Evolutionary conservation across 2,329 filamentous ascomycete genomes (phyloP), one percentile per base, ranked within the genome.

Genomic region (Colletotrichum costaricense): DNA sequence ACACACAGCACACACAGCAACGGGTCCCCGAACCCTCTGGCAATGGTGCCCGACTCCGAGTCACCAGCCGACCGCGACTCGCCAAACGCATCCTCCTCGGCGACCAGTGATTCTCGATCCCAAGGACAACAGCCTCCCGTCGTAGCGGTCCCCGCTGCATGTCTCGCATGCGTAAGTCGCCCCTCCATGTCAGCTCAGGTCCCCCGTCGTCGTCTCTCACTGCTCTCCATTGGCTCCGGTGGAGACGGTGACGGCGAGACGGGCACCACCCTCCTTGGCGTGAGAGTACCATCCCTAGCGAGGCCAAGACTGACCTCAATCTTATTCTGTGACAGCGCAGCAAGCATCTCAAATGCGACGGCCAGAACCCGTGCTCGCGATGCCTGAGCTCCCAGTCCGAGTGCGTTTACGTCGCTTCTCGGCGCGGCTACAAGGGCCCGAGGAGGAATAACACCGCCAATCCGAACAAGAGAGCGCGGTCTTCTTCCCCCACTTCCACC

Each of bases 281-380:
- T 12, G 22, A 46, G 42, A 46, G 42, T 22, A 19, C 33, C 28
- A 30, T 30, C 33, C 33, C 33, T 35, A 22, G 54, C 5, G 59
- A 16, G 24, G 7, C 22, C 35, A 14, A 22, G 33, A 49, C 55
- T 73, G 52, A 72, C 38, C 65, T 35, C 42, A 24, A 55, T 30
- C 22, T 7, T 35, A n/a, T 26, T 67, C 35, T 69, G 38, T 19
- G 16, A 66, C 63, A 91, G 89, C 86, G 89, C 64, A 84, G 79
- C 75, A 91, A 94, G 78, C 94, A 95, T 81, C 87, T 95, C 62
- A 95, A 94, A 80, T 95, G 93, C 80, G 92, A 95, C 81, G 93
- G 93, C 33, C 83, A 86, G 49, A 91, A 83, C 38, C 93, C 93
- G 14, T 95, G 94, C 82, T 87, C 89, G 59, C 90, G 94, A 67